phyloP scores from a whole-genome alignment of 2,329 filamentous ascomycete species.

The Fusarium kyushuense region DNA sequence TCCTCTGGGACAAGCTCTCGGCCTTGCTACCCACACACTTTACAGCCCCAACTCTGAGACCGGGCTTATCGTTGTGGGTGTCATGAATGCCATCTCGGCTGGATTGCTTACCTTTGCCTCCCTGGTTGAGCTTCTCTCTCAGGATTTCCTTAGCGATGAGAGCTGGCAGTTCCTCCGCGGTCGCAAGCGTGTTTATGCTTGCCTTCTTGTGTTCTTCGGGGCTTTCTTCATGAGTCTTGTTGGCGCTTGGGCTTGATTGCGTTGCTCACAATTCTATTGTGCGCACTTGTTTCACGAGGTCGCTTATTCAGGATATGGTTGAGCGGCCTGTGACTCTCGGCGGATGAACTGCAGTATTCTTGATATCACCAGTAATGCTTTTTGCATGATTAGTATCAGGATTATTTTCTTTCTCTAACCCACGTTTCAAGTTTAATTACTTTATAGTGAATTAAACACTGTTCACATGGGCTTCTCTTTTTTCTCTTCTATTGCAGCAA shows the following conservation, averaged over 20 bases:
- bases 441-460: background rate
- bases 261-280: background rate
- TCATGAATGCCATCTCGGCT: conserved; percentile 80
- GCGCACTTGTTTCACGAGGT: background rate
- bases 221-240: conserved; percentile 74
- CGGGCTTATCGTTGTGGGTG: conserved; percentile 76
- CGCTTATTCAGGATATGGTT: background rate
- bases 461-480: background rate
- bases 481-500: conserved; percentile 7
- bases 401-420: background rate
- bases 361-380: background rate
- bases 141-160: conserved; percentile 76
- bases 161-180: conserved; percentile 69
- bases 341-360: background rate
- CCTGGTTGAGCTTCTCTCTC: conserved; percentile 76
- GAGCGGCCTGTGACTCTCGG: background rate
- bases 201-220: conserved; percentile 67
- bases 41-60: conserved; percentile 76
- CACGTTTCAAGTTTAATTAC: background rate
- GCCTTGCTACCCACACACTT: conserved; percentile 74
- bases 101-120: conserved; percentile 79
- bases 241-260: conserved; percentile 69
- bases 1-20: conserved; percentile 79
- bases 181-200: conserved; percentile 65
- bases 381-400: background rate